These are phyloP conservation scores for Diaporthe citrichinensis DNA, from an alignment of 2,329 filamentous ascomycete genomes.

Conservation along the genomic window DNA sequence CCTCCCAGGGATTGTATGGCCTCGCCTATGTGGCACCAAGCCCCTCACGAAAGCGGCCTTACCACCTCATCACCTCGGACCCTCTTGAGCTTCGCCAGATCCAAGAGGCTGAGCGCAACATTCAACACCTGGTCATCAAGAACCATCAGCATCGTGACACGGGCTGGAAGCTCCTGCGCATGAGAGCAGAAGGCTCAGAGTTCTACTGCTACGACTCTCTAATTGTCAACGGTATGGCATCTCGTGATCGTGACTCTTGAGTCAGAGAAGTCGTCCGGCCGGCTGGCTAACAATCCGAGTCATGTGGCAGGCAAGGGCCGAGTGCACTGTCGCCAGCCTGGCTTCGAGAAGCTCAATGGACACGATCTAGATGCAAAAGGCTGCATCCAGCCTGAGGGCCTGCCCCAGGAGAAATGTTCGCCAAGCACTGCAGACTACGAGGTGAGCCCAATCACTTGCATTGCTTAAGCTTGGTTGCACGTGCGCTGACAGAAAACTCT, in stretches of 20 bases:
- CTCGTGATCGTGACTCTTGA: background rate
- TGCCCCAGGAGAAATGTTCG: conserved; percentile 25
- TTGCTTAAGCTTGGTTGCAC: background rate
- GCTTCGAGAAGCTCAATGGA: conserved; percentile 39
- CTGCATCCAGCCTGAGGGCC: conserved; percentile 37
- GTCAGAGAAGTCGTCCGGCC: background rate
- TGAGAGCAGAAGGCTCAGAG: conserved; percentile 43
- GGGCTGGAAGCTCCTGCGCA: conserved; percentile 42
- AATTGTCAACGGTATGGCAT: conserved; percentile 44
- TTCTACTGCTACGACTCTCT: conserved; percentile 46
- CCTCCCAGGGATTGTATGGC: conserved; percentile 40
- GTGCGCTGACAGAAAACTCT: background rate
- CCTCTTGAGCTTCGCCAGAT: conserved; percentile 39
- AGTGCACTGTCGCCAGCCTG: conserved; percentile 43
- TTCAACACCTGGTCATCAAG: conserved; percentile 42
- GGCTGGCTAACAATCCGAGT: conserved; percentile 2
- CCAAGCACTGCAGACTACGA: conserved; percentile 34
- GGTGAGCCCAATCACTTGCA: background rate
- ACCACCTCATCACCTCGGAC: conserved; percentile 39
- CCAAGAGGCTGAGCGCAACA: conserved; percentile 39
- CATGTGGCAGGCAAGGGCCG: conserved; percentile 44
- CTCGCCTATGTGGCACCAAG: conserved; percentile 42
- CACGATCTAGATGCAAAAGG: conserved; percentile 39
- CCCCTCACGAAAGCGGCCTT: conserved; percentile 40
- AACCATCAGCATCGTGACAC: conserved; percentile 43